A percentile compares a stretch with the other conserved stretches of the same genome.
phyloP scores from a whole-genome alignment of 75 land plant genomes.

The Isoetes taiwanensis region DNA sequence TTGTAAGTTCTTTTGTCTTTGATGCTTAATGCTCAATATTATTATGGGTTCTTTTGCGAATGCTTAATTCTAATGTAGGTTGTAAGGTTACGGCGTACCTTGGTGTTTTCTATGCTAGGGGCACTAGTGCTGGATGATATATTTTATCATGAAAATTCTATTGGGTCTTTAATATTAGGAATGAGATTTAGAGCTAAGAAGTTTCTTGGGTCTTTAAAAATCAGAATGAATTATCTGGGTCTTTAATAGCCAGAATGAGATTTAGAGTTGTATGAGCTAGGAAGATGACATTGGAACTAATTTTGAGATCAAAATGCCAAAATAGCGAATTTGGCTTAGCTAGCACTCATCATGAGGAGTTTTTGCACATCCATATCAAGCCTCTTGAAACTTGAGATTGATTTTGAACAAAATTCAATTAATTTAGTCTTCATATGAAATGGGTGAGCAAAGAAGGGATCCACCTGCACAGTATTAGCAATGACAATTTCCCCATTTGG shows the following conservation, averaged over 20 bases:
- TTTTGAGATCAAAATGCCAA: background rate
- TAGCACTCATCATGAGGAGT: constrained; percentile 36
- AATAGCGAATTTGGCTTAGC: constrained; percentile 9
- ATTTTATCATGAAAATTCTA: no score
- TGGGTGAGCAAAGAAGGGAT: background rate
- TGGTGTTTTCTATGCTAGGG: no score
- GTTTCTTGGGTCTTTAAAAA: background rate
- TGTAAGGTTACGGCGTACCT: no score
- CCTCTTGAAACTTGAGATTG: constrained; percentile 51
- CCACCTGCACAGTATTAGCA: constrained; percentile 95
- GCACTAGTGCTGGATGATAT: no score
- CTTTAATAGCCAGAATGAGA: no score
- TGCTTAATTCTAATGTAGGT: no score
- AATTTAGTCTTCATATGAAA: background rate
- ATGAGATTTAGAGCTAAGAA: no score
- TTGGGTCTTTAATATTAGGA: no score
- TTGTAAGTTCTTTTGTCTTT: no score
- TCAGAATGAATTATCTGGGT: no score
- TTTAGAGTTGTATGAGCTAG: background rate
- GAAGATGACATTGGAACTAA: background rate
- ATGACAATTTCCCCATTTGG: constrained; percentile 86
- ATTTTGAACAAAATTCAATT: background rate
- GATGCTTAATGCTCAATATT: no score
- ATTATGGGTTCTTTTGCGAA: no score
- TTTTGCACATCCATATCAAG: constrained; percentile 92